Evolutionary conservation across 768 basidiomycete genomes (phyloP).

Genomic region (Pseudohyphozyma bogoriensis): DNA sequence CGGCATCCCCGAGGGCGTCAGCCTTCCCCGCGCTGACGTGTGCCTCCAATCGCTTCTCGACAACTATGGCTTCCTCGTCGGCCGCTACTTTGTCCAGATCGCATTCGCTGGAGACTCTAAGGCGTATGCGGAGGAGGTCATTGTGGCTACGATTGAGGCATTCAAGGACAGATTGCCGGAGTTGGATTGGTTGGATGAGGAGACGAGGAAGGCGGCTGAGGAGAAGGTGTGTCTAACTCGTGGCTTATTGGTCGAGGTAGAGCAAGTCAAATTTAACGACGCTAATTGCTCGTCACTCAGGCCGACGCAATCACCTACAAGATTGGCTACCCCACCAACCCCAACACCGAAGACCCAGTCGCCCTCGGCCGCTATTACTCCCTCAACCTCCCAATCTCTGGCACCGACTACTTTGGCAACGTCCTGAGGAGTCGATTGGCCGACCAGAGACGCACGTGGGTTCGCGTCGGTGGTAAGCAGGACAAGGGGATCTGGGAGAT

Average conservation of each 20-base stretch:
- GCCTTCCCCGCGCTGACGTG: constrained; percentile 71
- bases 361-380: constrained; percentile 66
- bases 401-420: constrained; percentile 72
- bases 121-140: constrained; percentile 69
- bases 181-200: constrained; percentile 84
- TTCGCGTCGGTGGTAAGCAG: constrained; percentile 57
- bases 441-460: constrained; percentile 61
- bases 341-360: constrained; percentile 61
- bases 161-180: constrained; percentile 66
- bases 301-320: constrained; percentile 55
- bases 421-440: constrained; percentile 56
- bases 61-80: constrained; percentile 76
- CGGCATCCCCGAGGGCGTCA: constrained; percentile 77
- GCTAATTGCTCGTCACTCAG: too few species aligned
- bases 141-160: constrained; percentile 64
- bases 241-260: not conserved
- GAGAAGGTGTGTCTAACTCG: constrained; percentile 59
- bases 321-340: constrained; percentile 76
- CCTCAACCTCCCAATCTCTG: constrained; percentile 51
- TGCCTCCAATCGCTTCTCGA: constrained; percentile 64
- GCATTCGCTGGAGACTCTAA: constrained; percentile 70
- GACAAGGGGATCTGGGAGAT: constrained; percentile 76
- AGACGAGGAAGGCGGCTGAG: constrained; percentile 67
- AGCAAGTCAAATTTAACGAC: not conserved
- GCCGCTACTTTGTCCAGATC: constrained; percentile 73